Base-by-base conservation (phyloP, 805 yeast genomes). In the Ogataea neopini region DNA sequence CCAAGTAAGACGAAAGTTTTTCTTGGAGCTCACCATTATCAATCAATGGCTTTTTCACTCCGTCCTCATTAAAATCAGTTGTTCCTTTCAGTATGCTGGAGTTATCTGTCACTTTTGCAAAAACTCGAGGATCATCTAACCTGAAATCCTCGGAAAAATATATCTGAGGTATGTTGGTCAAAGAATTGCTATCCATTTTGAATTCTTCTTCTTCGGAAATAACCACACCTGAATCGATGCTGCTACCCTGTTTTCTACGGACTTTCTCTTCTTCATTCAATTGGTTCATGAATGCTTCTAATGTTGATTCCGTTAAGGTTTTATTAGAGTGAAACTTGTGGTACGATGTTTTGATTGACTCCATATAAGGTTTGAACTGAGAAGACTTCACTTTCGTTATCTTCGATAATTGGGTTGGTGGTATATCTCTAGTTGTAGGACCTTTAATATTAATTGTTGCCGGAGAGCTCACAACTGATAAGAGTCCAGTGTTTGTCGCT, bases 91-190 rank as follows among this genome's bases (percentile, higher is more conserved):
- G 38, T 15, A 72, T 62, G 15, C 77, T 76, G 2, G 80, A 69
- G 34, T 77, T 78, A 37, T 83, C 89, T 11, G 86, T 75, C 2
- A 91, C 96, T 49, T 78, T 72, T 46, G 83, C 81, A 64, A 92
- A 92, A 1, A 84, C 75, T 47, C 96, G 75, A 6, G 97, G 97
- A 62, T 94, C 89, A 57, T 94, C 97, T 33, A 94, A 72, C 53
- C 88, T 75, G 67, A 94, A 94, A 34, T 81, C 77, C 6, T 77
- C 71, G 20, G 77, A 78, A 52, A 85, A 82, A 57, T 79, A 94
- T 1, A 88, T 79, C 2, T 70, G 65, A 0, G 99, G 98, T 5
- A 94, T 78, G 49, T 73, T 62, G 6, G 67, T 55, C 40, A 81
- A 50, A 8, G 66, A 58, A 26, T 63, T 63, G 6, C 53, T 37